phyloP scores from a whole-genome alignment of 2,329 filamentous ascomycete species.

The Tolypocladium ophioglossoides region DNA sequence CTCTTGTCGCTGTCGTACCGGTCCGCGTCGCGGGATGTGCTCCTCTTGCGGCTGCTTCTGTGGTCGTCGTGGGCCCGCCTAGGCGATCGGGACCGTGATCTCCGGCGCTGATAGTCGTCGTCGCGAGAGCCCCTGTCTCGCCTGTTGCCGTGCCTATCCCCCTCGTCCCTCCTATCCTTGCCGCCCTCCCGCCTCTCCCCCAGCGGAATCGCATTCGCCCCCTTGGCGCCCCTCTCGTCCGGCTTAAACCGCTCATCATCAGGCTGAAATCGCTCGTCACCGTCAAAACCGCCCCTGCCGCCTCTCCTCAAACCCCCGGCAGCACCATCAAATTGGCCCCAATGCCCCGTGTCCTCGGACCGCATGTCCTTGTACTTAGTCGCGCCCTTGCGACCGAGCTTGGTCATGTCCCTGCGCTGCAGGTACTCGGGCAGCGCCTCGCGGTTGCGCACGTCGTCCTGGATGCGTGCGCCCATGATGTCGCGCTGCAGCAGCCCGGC shows the following conservation, averaged over 20 bases:
- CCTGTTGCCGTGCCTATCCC: constrained; percentile 9
- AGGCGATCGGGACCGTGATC: constrained; percentile 39
- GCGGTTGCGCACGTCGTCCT: constrained; percentile 73
- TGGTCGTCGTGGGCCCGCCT: constrained; percentile 33
- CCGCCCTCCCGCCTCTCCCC: constrained; percentile 33
- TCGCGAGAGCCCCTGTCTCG: constrained; percentile 1
- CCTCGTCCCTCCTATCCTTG: constrained; percentile 19
- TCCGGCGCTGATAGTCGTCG: constrained; percentile 6
- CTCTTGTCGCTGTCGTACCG: constrained; percentile 50
- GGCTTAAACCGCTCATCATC: constrained; percentile 43
- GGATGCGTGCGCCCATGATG: constrained; percentile 74
- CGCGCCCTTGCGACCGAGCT: constrained; percentile 82
- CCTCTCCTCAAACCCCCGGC: constrained; percentile 21
- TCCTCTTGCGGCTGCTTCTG: constrained; percentile 43
- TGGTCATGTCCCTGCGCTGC: constrained; percentile 88
- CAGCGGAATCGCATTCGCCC: constrained; percentile 61
- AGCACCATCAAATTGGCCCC: constrained; percentile 54
- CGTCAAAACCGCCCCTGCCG: constrained; percentile 22
- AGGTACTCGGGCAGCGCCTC: constrained; percentile 82
- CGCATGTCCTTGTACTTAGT: constrained; percentile 84
- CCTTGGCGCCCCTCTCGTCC: constrained; percentile 37
- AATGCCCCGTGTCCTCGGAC: constrained; percentile 81
- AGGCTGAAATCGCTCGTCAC: constrained; percentile 58
- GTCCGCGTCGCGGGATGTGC: constrained; percentile 42
- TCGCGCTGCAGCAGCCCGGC: constrained; percentile 71